Base-by-base conservation (phyloP, 176 grass and related monocot genomes). In the Aegilops speltoides region DNA sequence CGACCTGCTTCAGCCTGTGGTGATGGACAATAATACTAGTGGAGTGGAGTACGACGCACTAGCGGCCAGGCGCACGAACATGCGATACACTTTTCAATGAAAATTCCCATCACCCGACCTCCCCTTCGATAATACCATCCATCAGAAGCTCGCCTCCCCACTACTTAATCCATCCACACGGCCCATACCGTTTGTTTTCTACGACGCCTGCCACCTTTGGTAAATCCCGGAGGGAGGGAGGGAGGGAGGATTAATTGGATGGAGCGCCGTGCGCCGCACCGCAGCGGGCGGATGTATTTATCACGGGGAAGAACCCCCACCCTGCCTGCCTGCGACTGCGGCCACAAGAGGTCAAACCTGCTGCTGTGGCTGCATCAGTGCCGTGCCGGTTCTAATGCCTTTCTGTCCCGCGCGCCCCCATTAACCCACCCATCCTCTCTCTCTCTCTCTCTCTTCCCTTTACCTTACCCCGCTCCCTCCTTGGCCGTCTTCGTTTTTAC, bases 41-140 rank as follows among this genome's bases (percentile, higher is more conserved):
- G n/a, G n/a, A 25, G 1, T 16, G 17, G 29, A 16, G 50, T 54
- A 54, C 50, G 19, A 11, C 43, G 23, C 57, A 32, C 74, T 87
- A 90, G 1, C 67, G 29, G 85, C 85, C 89, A 87, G 48, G 17
- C 89, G 78, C 85, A 91, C 85, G 85, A 91, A 87, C 85, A 87
- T 87, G 89, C 59, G 68, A 64, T 48, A 8, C 81, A 25, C 76
- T 91, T 87, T 60, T 87, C 85, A 62, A 84, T 91, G 80, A 80
- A 87, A 91, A 87, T 91, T 48, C 85, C 68, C 85, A 68, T 91
- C 76, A 57, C 4, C 73, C 14, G 31, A 0, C 19, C 56, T 22
- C 46, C 41, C 38, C 76, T 37, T 26, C 24, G 65, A 32, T 73
- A 36, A 13, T 12, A 46, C 43, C 43, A 46, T 46, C 12, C 43